Base-by-base conservation (phyloP, 2,329 filamentous ascomycete genomes). In the Blastomyces parvus region DNA sequence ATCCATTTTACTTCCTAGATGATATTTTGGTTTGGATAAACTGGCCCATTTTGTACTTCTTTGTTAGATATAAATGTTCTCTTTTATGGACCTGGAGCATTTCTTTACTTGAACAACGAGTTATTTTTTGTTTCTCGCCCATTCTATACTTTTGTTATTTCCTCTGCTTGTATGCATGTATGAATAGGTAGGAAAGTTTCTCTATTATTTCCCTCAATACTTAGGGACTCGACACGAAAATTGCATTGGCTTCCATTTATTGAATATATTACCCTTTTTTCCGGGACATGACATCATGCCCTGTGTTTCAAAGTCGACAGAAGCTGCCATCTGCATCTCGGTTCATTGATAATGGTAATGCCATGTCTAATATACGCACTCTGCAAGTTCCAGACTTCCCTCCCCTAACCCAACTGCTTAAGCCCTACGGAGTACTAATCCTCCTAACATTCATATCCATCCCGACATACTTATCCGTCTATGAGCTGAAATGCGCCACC, bases 401-500 rank as follows among this genome's bases (percentile, higher is more conserved):
- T 5, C 42, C 1, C 9, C 27, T 40, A 44, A 33, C 9, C 57
- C 57, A 59, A 33, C 40, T 17, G 11, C 25, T 46, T 33, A 33
- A 30, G 46, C 40, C 40, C 25, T 46, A n/a, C n/a, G n/a, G n/a
- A n/a, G n/a, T n/a, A 25, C 40, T 48, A 19, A 3, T 36, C 25
- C 40, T 48, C 27, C 57, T 46, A 44, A 46, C 57, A 40, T 17
- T 14, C 57, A 40, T 66, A 53, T 52, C 65, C 57, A 64, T 53
- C 14, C 67, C 69, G 62, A 70, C 68, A 60, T 69, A 70, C 30
- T 67, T 46, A 19, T 66, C 66, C 2, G 66, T 68, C 1, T 66
- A 64, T 33, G 70, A 70, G 59, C 69, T 69, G 33, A 22, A n/a
- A 22, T 59, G 46, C 5, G 42, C 27, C 33, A 25, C 17, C 36